Evolutionary conservation across 75 land plant species (phyloP).

Genomic region (Pinus tabuliformis): DNA sequence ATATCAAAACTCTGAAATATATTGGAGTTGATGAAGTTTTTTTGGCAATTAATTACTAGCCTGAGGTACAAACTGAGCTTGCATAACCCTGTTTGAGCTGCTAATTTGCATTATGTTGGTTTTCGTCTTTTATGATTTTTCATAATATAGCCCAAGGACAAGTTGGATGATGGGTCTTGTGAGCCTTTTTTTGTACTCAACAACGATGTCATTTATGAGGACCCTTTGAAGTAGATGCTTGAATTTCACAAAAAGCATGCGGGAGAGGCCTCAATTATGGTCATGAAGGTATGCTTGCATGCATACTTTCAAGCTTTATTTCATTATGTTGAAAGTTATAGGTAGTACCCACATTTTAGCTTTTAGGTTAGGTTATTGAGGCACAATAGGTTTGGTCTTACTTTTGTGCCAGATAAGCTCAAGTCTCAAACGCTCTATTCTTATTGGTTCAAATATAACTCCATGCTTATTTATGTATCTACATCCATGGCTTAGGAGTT

Average conservation of each 20-base stretch:
- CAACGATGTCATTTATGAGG: neutral
- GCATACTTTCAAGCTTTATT: neutral
- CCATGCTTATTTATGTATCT: too few relatives aligned
- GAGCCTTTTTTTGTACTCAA: neutral
- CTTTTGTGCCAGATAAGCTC: too few relatives aligned
- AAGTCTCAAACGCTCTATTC: too few relatives aligned
- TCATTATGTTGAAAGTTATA: neutral
- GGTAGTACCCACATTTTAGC: neutral
- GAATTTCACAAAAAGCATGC: conserved; percentile 43
- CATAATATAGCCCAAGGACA: too few relatives aligned
- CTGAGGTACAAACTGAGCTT: conserved; percentile 12
- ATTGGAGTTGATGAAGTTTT: conserved; percentile 43
- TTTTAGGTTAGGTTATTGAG: neutral
- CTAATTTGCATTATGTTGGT: too few relatives aligned
- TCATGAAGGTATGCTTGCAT: conserved; percentile 29
- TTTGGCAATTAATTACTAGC: conserved; percentile 47
- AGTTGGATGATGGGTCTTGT: too few relatives aligned
- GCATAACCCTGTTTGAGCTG: neutral
- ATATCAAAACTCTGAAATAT: conserved; percentile 44
- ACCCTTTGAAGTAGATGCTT: conserved; percentile 10
- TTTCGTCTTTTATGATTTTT: too few relatives aligned
- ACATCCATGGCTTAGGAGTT: too few relatives aligned
- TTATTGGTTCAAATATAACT: too few relatives aligned
- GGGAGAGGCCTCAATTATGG: conserved; percentile 52
- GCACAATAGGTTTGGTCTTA: too few relatives aligned